Percentiles rank a stretch among this genome's conserved stretches.
Conservation (phyloP, 495 filamentous ascomycete genomes). For the Talaromyces liani region DNA sequence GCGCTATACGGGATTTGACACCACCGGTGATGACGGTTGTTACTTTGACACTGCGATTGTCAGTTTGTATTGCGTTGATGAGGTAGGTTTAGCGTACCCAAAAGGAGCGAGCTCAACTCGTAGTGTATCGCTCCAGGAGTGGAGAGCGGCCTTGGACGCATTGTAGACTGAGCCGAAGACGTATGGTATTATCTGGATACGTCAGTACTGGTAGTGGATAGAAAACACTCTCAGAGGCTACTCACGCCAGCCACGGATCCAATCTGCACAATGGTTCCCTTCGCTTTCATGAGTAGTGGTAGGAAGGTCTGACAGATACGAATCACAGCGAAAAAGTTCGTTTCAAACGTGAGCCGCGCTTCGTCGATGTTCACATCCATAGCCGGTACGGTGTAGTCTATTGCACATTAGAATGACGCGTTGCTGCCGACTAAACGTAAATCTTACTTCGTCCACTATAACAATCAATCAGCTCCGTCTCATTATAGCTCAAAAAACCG, state of each 20-base stretch:
- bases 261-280: slow-evolving; percentile 56
- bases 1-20: slow-evolving; percentile 50
- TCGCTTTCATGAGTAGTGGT: slow-evolving; percentile 48
- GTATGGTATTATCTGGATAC: slow-evolving; percentile 40
- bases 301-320: slow-evolving; percentile 50
- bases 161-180: slow-evolving; percentile 54
- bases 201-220: not conserved
- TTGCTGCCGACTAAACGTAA: not conserved
- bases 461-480: slow-evolving; percentile 1
- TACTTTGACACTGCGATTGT: slow-evolving; percentile 36
- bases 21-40: slow-evolving; percentile 55
- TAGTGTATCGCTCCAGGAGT: slow-evolving; percentile 52
- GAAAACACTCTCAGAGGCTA: not conserved
- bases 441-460: slow-evolving; percentile 32
- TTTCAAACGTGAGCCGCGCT: slow-evolving; percentile 44
- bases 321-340: slow-evolving; percentile 56
- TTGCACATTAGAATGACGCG: not conserved
- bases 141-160: slow-evolving; percentile 57
- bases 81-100: slow-evolving; percentile 23
- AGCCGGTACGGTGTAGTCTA: slow-evolving; percentile 56
- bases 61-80: not conserved
- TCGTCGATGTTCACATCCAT: slow-evolving; percentile 48
- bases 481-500: not conserved
- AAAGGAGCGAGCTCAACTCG: slow-evolving; percentile 46
- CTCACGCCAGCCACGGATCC: slow-evolving; percentile 47